These are phyloP conservation scores for Sequoia sempervirens DNA, from an alignment of 75 land plant species.

Conservation along the genomic window DNA sequence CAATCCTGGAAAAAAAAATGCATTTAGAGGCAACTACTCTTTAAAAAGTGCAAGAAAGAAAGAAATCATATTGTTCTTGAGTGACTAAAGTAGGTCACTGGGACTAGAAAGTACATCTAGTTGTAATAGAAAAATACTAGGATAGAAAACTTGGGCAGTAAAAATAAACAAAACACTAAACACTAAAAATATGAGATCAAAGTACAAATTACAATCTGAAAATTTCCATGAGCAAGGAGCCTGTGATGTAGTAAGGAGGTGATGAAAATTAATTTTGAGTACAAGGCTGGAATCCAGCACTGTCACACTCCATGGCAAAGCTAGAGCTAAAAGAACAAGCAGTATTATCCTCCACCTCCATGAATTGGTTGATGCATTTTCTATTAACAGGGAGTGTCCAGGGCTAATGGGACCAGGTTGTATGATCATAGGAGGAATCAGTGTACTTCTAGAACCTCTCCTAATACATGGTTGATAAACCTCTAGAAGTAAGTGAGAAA, in stretches of 20 bases:
- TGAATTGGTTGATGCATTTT: neutral
- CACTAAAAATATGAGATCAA: neutral
- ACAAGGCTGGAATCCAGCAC: neutral
- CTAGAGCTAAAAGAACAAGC: neutral
- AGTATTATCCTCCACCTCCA: neutral
- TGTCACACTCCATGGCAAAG: neutral
- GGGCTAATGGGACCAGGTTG: neutral
- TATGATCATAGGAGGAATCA: neutral
- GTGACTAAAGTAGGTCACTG: neutral
- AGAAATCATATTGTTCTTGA: neutral
- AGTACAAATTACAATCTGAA: neutral
- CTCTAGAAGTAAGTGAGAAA: neutral
- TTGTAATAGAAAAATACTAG: neutral
- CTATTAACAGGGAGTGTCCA: neutral
- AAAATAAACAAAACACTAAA: neutral
- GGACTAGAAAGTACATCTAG: neutral
- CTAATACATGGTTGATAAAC: neutral
- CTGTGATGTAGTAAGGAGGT: neutral
- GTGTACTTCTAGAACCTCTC: neutral
- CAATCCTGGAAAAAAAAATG: neutral
- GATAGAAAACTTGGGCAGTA: neutral
- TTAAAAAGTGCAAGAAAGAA: neutral
- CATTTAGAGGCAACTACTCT: neutral
- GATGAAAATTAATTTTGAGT: neutral
- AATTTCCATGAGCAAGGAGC: neutral